These are phyloP conservation scores for Kwoniella sp. DNA, from an alignment of 768 basidiomycete species.

Conservation along the genomic window DNA sequence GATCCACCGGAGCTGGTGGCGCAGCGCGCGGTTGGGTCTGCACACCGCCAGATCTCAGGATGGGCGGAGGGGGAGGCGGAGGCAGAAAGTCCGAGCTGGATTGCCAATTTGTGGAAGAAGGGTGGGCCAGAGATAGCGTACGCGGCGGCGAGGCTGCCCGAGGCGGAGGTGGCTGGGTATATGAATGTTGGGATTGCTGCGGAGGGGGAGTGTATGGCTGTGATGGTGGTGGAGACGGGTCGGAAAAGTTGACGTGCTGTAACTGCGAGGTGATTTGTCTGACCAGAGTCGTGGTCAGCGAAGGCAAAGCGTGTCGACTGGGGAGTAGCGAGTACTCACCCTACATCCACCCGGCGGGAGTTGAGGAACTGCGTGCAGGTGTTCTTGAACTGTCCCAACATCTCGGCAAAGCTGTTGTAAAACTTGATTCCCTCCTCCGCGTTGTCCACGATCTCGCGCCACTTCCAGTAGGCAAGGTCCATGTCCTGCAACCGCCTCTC, in stretches of 20 bases:
- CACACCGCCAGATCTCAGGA: constrained; percentile 34
- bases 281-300: background rate
- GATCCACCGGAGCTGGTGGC: constrained; percentile 8
- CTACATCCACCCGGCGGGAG: constrained; percentile 66
- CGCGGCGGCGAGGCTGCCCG: constrained; percentile 5
- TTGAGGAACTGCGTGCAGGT: constrained; percentile 71
- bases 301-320: background rate
- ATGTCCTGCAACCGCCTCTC: constrained; percentile 76
- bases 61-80: constrained; percentile 44
- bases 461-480: constrained; percentile 80
- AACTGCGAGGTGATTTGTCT: constrained; percentile 23
- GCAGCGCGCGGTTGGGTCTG: constrained; percentile 15
- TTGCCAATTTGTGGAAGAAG: constrained; percentile 39
- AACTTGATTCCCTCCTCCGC: constrained; percentile 90
- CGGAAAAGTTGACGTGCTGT: constrained; percentile 11
- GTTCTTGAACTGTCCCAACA: constrained; percentile 70
- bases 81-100: constrained; percentile 42
- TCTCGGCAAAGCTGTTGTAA: constrained; percentile 75
- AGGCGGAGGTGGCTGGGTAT: background rate
- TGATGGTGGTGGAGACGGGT: background rate
- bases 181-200: background rate
- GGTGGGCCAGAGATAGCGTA: constrained; percentile 38
- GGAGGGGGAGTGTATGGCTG: background rate
- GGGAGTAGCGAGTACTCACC: constrained; percentile 55
- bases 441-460: constrained; percentile 76